Base-by-base conservation (phyloP, 768 basidiomycete species). In the Tremella fuciformis region DNA sequence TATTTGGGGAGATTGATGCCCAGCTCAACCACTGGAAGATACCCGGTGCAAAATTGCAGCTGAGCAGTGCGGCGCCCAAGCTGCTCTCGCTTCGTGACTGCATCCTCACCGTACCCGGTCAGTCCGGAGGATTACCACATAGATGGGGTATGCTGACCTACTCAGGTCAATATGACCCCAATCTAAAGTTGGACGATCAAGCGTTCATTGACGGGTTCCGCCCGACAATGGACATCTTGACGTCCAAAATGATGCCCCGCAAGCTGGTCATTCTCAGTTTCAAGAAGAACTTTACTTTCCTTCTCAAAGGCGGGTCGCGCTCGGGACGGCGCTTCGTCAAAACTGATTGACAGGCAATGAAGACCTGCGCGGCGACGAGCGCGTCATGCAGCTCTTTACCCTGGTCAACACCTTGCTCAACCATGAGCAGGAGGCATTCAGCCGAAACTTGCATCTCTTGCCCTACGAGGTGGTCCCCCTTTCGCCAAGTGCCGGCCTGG, bases 381-480 rank as follows among this genome's bases (percentile, higher is more conserved):
- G 74, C 15, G 74, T 77, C 49, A 77, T 77, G 76, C 76, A 77
- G 59, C 63, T 77, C 8, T 74, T 77, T 57, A 70, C 66, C 2
- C 62, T 77, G 15, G 68, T 75, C 60, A 77, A 77, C 42, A 69
- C 67, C 0, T 53, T 77, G 38, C 62, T 77, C 29, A 73, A 68
- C 38, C 74, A 75, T 48, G 63, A 73, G 34, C 44, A 53, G 4
- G 74, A 75, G 26, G 70, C 76, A 1, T 77, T 75, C 53, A 47
- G 57, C 21, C 60, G 76, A 11, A 74, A 76, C 48, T 58, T 77
- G 24, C 73, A 74, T 52, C 50, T 71, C 18, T 41, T 73, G 54
- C 71, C 73, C 0, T 75, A 75, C 52, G 61, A 65, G 51, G 76
- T 74, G 15, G 64, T 73, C 16, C 76, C 76, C 2, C 59, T 77